These are phyloP conservation scores for Leishmania martiniquensis DNA, from an alignment of 208 protist genomes.

Conservation along the genomic window DNA sequence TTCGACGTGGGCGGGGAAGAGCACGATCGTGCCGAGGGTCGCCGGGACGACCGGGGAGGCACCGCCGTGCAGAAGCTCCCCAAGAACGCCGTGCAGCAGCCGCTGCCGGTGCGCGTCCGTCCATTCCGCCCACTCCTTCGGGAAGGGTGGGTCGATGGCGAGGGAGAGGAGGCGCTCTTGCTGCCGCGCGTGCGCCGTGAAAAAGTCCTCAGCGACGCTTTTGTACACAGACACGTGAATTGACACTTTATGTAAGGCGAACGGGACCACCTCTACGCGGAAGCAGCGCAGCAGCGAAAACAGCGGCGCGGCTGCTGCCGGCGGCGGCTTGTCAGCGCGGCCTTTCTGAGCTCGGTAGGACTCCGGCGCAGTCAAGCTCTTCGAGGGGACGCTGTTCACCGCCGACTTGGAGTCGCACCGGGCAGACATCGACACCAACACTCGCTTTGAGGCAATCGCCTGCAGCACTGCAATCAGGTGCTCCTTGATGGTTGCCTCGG, in stretches of 20 bases:
- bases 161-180: constrained; percentile 18
- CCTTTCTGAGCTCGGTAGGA: constrained; percentile 13
- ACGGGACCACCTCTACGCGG: constrained; percentile 34
- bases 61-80: constrained; percentile 35
- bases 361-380: constrained; percentile 16
- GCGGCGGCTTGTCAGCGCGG: neutral
- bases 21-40: constrained; percentile 3
- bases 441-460: constrained; percentile 11
- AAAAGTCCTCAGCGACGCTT: constrained; percentile 37
- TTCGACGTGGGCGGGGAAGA: constrained; percentile 50
- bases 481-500: constrained; percentile 16
- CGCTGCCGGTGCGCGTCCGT: constrained; percentile 49
- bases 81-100: constrained; percentile 47
- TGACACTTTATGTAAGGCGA: constrained; percentile 25
- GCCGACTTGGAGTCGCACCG: constrained; percentile 16
- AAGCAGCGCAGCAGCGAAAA: constrained; percentile 35
- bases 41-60: constrained; percentile 25
- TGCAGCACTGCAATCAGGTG: constrained; percentile 30
- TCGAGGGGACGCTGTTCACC: constrained; percentile 15
- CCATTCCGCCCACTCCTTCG: constrained; percentile 21
- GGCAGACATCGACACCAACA: constrained; percentile 31
- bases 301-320: constrained; percentile 6
- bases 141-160: constrained; percentile 43
- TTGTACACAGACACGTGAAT: constrained; percentile 41
- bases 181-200: constrained; percentile 31